Conservation (phyloP, 2,329 filamentous ascomycete genomes). For the Diaporthe sp. region DNA sequence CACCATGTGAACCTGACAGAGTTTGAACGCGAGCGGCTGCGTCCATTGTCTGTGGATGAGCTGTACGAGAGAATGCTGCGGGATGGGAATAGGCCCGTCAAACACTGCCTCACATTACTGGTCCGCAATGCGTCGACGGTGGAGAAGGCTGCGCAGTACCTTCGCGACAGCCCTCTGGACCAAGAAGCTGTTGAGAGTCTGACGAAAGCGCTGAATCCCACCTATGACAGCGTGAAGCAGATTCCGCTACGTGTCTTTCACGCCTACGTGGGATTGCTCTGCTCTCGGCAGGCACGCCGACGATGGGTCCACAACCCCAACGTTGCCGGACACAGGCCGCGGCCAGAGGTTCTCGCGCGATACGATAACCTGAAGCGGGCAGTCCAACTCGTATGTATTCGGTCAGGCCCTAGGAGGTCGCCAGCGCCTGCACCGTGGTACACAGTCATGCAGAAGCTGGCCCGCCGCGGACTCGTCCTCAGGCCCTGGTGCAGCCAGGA, state of each 20-base stretch:
- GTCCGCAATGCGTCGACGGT: slow-evolving; percentile 66
- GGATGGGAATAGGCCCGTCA: slow-evolving; percentile 62
- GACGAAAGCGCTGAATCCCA: slow-evolving; percentile 44
- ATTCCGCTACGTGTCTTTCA: slow-evolving; percentile 58
- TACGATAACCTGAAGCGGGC: slow-evolving; percentile 50
- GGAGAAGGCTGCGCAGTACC: slow-evolving; percentile 62
- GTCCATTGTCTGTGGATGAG: slow-evolving; percentile 70
- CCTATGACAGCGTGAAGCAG: slow-evolving; percentile 44
- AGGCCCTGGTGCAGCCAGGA: slow-evolving; percentile 44
- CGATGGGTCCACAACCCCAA: slow-evolving; percentile 31
- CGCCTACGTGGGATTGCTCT: slow-evolving; percentile 67
- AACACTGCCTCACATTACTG: slow-evolving; percentile 67
- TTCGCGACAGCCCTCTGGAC: slow-evolving; percentile 59
- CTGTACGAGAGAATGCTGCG: slow-evolving; percentile 72
- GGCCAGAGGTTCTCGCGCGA: not conserved
- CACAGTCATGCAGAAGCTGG: slow-evolving; percentile 56
- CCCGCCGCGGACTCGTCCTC: slow-evolving; percentile 51
- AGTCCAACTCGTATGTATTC: slow-evolving; percentile 50
- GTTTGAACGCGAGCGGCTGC: slow-evolving; percentile 74
- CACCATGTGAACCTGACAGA: slow-evolving; percentile 72
- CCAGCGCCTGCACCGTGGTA: slow-evolving; percentile 55
- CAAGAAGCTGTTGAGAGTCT: slow-evolving; percentile 34
- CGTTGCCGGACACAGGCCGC: slow-evolving; percentile 1
- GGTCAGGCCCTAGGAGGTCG: slow-evolving; percentile 44
- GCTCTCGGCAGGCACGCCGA: slow-evolving; percentile 43